Base-by-base conservation (phyloP, 495 filamentous ascomycete species). In the Lophiostoma macrostomum region DNA sequence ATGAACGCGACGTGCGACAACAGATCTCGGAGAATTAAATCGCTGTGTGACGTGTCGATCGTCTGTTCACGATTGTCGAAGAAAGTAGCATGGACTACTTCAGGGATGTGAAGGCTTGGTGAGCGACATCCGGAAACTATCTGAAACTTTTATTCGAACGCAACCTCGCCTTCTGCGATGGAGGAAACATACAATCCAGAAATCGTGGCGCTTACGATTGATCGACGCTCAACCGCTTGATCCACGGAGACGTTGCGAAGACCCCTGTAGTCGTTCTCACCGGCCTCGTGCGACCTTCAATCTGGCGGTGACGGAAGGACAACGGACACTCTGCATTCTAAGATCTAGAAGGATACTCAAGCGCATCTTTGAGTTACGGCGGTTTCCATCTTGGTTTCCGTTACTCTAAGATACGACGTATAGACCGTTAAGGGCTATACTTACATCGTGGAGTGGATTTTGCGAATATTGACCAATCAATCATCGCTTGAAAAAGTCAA, bases 251-350 rank as follows among this genome's bases (percentile, higher is more conserved):
- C 27, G 5, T 4, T 28, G 16, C 16, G 43, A 23, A 50, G n/a
- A 14, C 19, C 35, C 38, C 36, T 32, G 37, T 37, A 18, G 2
- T 12, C 35, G 14, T 34, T 38, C 43, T 52, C 49, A 52, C 49
- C 49, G 49, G 49, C 49, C 49, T 50, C 35, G 37, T 52, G 14
- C 37, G 43, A 52, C 49, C 37, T 35, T 52, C 44, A 18, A 40
- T 50, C 47, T 50, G 47, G 49, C 38, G 38, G 49, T 52, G 49
- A 42, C 49, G 7, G 35, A 35, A 23, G 47, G 19, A 43, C 49
- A 52, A 16, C 49, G 38, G 22, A 52, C 13, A 25, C 34, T 27
- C n/a, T n/a, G n/a, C n/a, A n/a, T n/a, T n/a, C n/a, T n/a, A n/a
- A n/a, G n/a, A n/a, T n/a, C n/a, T n/a, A n/a, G n/a, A n/a, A n/a